Evolutionary conservation across 2,329 filamentous ascomycete genomes (phyloP), one percentile per base, ranked within the genome.

Genomic region (Diaporthe caulivora): DNA sequence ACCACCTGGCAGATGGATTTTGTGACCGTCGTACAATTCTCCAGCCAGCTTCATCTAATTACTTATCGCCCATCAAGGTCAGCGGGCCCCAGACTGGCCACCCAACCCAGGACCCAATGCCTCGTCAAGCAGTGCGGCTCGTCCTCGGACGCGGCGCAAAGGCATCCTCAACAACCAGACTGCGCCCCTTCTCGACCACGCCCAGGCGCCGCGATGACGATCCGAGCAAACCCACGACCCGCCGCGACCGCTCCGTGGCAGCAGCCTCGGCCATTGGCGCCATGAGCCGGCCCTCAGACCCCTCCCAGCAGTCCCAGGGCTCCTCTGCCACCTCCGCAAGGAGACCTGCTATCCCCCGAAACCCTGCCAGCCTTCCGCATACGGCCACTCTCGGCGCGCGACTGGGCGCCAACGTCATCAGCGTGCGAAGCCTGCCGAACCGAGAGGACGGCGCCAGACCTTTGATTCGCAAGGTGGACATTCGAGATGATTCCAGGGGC

Each of bases 91-190:
- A 58, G 26, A 57, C 34, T 54, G 42, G 29, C 31, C 55, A 51
- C 11, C 4, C 31, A 31, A 34, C 34, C 2, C 55, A 40, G 69
- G 55, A 42, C 42, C 53, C 73, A 65, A 75, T 75, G 73, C 73
- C 73, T 69, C 71, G 73, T 44, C 73, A 75, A 73, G 73, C 67
- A 67, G 73, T 69, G 67, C 73, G 73, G 47, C 58, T 75, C 73
- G 73, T 73, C 73, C 73, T 75, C 71, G 73, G 73, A 73, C 73
- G 73, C 3, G 62, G 73, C 67, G 67, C 71, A 65, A 57, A 53
- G 42, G 34, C 60, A 49, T 7, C 54, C 49, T n/a, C 57, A 26
- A 18, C 65, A 53, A 18, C n/a, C 31, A 71, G 37, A 68, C 57
- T 60, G 6, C 73, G 67, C 40, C 44, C 53, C 51, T 75, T 75